phyloP scores from a whole-genome alignment of 768 basidiomycete genomes.

The Epithele typhae region DNA sequence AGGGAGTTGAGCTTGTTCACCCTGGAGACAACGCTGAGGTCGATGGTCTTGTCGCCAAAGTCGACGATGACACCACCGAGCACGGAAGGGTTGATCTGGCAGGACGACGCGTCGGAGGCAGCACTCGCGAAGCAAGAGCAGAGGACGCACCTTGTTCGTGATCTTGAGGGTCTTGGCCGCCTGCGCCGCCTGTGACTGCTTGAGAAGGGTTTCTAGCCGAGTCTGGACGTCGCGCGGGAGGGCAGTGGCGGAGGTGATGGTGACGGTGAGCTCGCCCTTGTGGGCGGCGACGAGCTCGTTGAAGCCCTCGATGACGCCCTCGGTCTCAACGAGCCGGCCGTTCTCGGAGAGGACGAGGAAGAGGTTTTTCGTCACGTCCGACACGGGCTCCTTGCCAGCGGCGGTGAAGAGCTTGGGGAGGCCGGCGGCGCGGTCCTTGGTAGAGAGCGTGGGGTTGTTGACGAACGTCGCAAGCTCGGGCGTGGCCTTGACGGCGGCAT shows the following conservation, averaged over 20 bases:
- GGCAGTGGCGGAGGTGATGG: slow-evolving; percentile 83
- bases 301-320: slow-evolving; percentile 88
- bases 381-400: slow-evolving; percentile 73
- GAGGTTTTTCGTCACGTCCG: slow-evolving; percentile 89
- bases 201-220: slow-evolving; percentile 81
- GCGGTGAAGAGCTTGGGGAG: slow-evolving; percentile 65
- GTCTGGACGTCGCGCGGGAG: slow-evolving; percentile 72
- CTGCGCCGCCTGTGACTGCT: slow-evolving; percentile 80
- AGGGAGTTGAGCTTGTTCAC: slow-evolving; percentile 93
- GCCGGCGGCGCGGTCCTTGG: slow-evolving; percentile 66
- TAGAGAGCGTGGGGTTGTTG: slow-evolving; percentile 86
- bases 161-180: slow-evolving; percentile 86
- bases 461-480: slow-evolving; percentile 71
- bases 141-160: slow-evolving; percentile 73
- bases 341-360: slow-evolving; percentile 89
- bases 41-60: slow-evolving; percentile 97
- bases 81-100: slow-evolving; percentile 90
- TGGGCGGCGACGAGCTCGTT: slow-evolving; percentile 83
- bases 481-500: slow-evolving; percentile 60
- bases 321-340: slow-evolving; percentile 80
- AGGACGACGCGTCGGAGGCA: neutral
- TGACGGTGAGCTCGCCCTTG: slow-evolving; percentile 90
- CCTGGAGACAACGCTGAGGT: slow-evolving; percentile 89
- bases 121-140: neutral
- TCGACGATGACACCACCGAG: slow-evolving; percentile 93